A percentile compares a stretch with the other conserved stretches of the same genome.
Conservation (phyloP, 768 basidiomycete genomes). For the Cystofilobasidium ferigula region DNA sequence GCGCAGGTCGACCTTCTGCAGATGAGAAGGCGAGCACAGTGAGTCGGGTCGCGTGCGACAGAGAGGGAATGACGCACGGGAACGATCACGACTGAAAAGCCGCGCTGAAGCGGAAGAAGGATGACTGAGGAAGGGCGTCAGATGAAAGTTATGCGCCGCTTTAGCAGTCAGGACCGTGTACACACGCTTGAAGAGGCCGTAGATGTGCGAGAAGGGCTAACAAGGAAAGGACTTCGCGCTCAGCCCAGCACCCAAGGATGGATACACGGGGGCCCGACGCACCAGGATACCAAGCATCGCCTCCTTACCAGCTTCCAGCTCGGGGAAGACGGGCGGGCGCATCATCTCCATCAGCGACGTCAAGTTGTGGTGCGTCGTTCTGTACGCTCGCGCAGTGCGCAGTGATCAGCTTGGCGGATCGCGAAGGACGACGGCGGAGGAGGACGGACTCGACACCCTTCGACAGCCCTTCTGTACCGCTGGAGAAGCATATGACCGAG, state of each 20-base stretch:
- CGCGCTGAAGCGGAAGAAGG: conserved; percentile 33
- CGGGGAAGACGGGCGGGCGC: conserved; percentile 42
- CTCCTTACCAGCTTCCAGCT: conserved; percentile 42
- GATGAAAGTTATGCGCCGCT: too few species aligned
- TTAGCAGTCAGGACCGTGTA: not conserved
- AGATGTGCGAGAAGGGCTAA: conserved; percentile 24
- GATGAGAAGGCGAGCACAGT: too few species aligned
- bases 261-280: not conserved
- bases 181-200: conserved; percentile 23
- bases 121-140: conserved; percentile 18
- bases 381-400: not conserved
- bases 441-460: conserved; percentile 34
- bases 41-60: not conserved
- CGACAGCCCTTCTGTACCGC: conserved; percentile 35
- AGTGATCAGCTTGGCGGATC: too few species aligned
- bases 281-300: conserved; percentile 50
- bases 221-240: not conserved
- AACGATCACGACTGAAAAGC: conserved; percentile 34
- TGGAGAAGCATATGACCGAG: conserved; percentile 37
- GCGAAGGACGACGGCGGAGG: not conserved
- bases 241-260: conserved; percentile 42
- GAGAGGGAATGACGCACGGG: conserved; percentile 4
- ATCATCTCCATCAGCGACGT: conserved; percentile 51
- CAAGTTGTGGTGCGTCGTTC: conserved; percentile 48
- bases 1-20: conserved; percentile 56